Evolutionary conservation across 805 yeast genomes (phyloP), one percentile per base, ranked within the genome.

Genomic region (Kuraishia ogatae): DNA sequence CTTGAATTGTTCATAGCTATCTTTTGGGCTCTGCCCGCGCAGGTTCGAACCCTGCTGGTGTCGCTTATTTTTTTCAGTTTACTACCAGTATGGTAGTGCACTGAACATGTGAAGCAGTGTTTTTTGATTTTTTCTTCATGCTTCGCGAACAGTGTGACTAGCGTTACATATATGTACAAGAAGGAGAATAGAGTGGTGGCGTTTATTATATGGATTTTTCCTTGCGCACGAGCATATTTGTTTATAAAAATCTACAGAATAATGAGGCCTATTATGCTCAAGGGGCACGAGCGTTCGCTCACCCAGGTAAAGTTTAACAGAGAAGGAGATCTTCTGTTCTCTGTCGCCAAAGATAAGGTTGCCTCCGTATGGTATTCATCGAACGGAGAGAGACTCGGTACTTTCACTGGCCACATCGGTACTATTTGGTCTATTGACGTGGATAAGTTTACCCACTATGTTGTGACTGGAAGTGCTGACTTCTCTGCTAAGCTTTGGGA

Each of bases 251-350:
- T 35, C 21, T n/a, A 21, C 61, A 61, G 56, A 61, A 67, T 61
- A 61, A 82, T 83, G 87, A 82, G 87, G 79, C 87, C 88, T 57
- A 71, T 83, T 62, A 66, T 84, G 77, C 76, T 87, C 65, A 87
- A 88, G 80, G 98, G 98, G 58, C 99, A 94, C 75, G 97, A 89
- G 76, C 96, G 99, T 82, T 90, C 98, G 61, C 77, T 94, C 64
- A 92, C 98, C 52, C 98, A 94, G 78, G 92, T 94, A 64, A 93
- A 89, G 70, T 94, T 85, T 77, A 94, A 94, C 81, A 80, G 83
- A 59, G 98, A 96, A 66, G 99, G 99, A 50, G 99, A 94, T 71
- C 73, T 94, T 62, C 80, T 94, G 56, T 86, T 94, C 69, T 85
- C 98, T 11, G 92, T 89, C 48, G 90, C 97, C 60, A 91, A 94